A percentile compares a stretch with the other conserved stretches of the same genome.
These are phyloP conservation scores for Sporothrix pseudoabietina DNA, from an alignment of 2,329 filamentous ascomycete genomes.

Conservation along the genomic window DNA sequence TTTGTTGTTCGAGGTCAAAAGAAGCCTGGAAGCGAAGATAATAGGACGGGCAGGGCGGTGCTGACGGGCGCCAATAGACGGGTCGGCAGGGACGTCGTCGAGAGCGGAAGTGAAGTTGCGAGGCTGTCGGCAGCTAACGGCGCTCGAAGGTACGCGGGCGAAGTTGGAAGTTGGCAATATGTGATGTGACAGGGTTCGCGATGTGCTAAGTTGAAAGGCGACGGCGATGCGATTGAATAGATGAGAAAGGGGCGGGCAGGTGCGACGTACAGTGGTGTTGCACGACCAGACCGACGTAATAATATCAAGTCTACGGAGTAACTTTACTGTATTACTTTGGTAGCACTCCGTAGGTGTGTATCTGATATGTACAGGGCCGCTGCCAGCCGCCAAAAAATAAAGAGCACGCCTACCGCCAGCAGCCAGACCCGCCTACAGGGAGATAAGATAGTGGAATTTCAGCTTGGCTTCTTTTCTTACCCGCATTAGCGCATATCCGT, in stretches of 20 bases:
- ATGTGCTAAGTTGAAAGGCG: neutral
- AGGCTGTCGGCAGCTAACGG: neutral
- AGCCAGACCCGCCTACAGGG: neutral
- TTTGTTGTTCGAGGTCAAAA: neutral
- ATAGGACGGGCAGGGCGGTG: neutral
- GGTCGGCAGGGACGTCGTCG: neutral
- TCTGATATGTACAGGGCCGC: no score
- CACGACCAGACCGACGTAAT: neutral
- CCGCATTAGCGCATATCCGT: slow-evolving; percentile 25
- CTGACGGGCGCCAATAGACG: neutral
- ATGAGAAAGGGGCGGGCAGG: neutral
- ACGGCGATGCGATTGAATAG: neutral
- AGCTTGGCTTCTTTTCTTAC: neutral
- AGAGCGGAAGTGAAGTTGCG: neutral
- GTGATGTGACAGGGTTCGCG: neutral
- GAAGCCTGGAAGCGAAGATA: neutral
- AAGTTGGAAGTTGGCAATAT: neutral
- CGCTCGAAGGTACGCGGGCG: neutral
- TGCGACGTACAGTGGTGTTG: neutral
- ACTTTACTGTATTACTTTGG: no score
- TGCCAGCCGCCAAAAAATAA: no score
- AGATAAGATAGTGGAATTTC: no score
- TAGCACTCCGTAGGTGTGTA: no score
- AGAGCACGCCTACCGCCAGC: no score
- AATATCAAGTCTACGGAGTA: neutral